These are phyloP conservation scores for Malus asiatica DNA, from an alignment of 306 rosid species.

Conservation along the genomic window DNA sequence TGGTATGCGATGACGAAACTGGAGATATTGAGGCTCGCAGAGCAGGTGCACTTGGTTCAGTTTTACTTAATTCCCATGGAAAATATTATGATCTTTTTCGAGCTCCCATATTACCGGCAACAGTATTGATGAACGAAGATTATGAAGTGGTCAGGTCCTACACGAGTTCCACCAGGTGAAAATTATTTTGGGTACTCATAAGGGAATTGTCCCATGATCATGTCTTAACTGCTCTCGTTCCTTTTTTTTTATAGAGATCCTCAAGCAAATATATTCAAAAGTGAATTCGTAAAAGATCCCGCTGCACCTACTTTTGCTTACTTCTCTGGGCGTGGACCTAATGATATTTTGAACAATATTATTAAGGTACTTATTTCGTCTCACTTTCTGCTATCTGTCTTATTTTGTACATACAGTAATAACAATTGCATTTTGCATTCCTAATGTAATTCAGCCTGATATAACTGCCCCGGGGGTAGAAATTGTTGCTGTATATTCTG, in stretches of 20 bases:
- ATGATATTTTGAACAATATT: not conserved
- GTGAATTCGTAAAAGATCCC: not conserved
- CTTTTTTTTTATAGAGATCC: not conserved
- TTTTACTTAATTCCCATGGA: not conserved
- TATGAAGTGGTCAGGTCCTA: not conserved
- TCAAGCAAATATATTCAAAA: not conserved
- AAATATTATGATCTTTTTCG: not conserved
- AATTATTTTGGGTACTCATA: not conserved
- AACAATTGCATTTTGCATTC: not conserved
- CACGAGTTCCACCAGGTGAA: slow-evolving; percentile 7
- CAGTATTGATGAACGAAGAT: not conserved
- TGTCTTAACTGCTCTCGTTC: too few relatives aligned
- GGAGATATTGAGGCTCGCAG: not conserved
- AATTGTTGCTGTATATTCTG: slow-evolving; percentile 30
- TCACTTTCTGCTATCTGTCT: not conserved
- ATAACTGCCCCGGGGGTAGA: slow-evolving; percentile 26
- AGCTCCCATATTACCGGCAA: not conserved
- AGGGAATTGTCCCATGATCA: not conserved
- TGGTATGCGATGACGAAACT: not conserved
- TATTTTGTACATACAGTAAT: not conserved
- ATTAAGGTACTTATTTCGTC: not conserved
- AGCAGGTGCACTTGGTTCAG: slow-evolving; percentile 8
- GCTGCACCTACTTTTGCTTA: slow-evolving; percentile 1
- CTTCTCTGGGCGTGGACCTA: slow-evolving; percentile 29
- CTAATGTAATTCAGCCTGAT: slow-evolving; percentile 16